Percentiles rank a stretch among this genome's conserved stretches.
Conservation (phyloP, 2,329 filamentous ascomycete genomes). For the Plenodomus lindquistii region DNA sequence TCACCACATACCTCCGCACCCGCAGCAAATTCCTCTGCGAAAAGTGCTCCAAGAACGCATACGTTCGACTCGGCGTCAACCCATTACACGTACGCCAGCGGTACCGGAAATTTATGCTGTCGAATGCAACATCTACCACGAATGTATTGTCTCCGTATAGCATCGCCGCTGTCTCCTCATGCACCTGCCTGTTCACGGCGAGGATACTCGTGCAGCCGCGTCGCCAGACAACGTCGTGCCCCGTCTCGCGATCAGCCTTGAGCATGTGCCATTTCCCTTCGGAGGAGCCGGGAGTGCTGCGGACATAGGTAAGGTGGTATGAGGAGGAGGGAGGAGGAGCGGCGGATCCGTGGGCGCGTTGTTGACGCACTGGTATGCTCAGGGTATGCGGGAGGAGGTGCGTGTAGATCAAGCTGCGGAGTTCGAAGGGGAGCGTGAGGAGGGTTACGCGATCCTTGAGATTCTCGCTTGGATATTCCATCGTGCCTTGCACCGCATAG, state of each 20-base stretch:
- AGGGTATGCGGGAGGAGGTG: constrained; percentile 49
- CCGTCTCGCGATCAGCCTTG: constrained; percentile 30
- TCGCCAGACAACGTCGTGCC: constrained; percentile 48
- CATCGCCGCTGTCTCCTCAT: constrained; percentile 50
- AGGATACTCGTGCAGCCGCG: constrained; percentile 49
- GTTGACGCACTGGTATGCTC: constrained; percentile 26
- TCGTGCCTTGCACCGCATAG: constrained; percentile 4
- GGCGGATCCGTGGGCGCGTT: constrained; percentile 9
- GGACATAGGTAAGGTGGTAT: constrained; percentile 39
- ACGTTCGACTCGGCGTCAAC: constrained; percentile 46
- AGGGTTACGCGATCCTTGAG: constrained; percentile 29
- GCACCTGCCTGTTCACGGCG: constrained; percentile 46
- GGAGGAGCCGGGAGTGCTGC: constrained; percentile 16
- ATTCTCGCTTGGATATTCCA: constrained; percentile 9
- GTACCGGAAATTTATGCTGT: constrained; percentile 50
- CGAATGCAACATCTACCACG: constrained; percentile 50
- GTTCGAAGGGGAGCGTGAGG: constrained; percentile 48
- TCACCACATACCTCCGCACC: constrained; percentile 49
- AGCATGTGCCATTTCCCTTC: constrained; percentile 35
- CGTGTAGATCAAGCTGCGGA: constrained; percentile 49
- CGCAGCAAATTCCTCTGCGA: constrained; percentile 46
- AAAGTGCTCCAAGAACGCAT: constrained; percentile 49
- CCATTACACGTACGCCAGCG: constrained; percentile 50
- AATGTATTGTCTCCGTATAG: constrained; percentile 54
- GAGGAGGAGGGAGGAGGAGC: constrained; percentile 22